Conservation (phyloP, 768 basidiomycete species). For the Sporobolomyces pararoseus region DNA sequence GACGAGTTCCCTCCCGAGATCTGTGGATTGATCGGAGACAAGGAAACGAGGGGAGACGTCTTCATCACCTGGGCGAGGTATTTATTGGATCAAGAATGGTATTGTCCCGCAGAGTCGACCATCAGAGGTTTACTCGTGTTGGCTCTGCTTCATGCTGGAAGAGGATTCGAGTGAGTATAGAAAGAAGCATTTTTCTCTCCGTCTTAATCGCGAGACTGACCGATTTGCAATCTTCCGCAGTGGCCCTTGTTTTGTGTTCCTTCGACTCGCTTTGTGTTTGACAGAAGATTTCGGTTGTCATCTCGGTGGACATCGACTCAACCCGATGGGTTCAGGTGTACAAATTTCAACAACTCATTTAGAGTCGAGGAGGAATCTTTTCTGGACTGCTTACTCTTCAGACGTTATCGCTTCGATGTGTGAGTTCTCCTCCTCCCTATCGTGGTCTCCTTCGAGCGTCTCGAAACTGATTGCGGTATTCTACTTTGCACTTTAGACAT, state of each 20-base stretch:
- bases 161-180: constrained; percentile 10
- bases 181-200: no score
- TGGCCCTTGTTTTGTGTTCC: constrained; percentile 34
- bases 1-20: constrained; percentile 33
- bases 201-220: no score
- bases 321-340: constrained; percentile 1
- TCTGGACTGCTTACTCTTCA: constrained; percentile 21
- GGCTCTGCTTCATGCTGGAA: constrained; percentile 15
- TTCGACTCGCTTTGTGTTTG: constrained; percentile 18
- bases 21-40: constrained; percentile 26
- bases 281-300: constrained; percentile 36
- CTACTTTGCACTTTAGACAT: background rate
- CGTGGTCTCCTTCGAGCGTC: background rate
- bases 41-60: constrained; percentile 34
- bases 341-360: background rate
- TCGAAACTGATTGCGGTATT: no score
- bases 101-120: constrained; percentile 25
- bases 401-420: constrained; percentile 22
- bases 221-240: background rate
- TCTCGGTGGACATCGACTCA: constrained; percentile 23
- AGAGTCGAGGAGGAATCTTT: constrained; percentile 11
- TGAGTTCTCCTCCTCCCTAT: background rate
- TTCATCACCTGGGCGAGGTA: constrained; percentile 29
- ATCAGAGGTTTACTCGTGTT: constrained; percentile 32
- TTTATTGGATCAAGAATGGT: constrained; percentile 37